Conservation (phyloP, 129 eudicot genomes). For the Chrysanthemum seticuspe region DNA sequence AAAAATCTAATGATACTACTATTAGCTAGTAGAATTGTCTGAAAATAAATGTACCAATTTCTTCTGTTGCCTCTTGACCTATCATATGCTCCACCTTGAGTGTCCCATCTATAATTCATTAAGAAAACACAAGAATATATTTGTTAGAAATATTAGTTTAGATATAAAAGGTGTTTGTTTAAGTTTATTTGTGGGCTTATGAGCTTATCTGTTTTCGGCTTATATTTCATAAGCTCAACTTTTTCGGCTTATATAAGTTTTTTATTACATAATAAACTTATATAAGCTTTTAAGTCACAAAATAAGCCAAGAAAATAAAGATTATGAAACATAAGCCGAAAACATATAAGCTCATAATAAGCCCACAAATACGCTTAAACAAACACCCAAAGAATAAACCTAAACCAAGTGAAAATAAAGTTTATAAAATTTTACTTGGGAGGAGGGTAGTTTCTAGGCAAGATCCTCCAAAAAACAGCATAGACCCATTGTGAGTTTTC, state of each 20-base stretch:
- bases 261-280: too few species aligned
- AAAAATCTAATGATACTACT: not conserved
- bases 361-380: too few species aligned
- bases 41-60: conserved; percentile 56
- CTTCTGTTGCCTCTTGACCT: conserved; percentile 98
- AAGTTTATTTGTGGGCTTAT: too few species aligned
- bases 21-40: too few species aligned
- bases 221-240: too few species aligned
- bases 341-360: too few species aligned
- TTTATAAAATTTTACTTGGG: conserved; percentile 57
- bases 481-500: conserved; percentile 97
- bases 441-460: conserved; percentile 98
- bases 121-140: not conserved
- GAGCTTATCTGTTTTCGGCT: too few species aligned
- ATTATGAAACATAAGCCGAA: too few species aligned
- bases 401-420: not conserved
- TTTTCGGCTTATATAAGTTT: too few species aligned
- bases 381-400: too few species aligned
- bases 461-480: conserved; percentile 99
- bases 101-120: conserved; percentile 73
- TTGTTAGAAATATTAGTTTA: not conserved
- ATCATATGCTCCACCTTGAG: conserved; percentile 96
- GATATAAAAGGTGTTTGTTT: not conserved
- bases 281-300: too few species aligned
- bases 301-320: too few species aligned